Evolutionary conservation across 805 yeast genomes (phyloP).

Genomic region (Candida dajiaensis): DNA sequence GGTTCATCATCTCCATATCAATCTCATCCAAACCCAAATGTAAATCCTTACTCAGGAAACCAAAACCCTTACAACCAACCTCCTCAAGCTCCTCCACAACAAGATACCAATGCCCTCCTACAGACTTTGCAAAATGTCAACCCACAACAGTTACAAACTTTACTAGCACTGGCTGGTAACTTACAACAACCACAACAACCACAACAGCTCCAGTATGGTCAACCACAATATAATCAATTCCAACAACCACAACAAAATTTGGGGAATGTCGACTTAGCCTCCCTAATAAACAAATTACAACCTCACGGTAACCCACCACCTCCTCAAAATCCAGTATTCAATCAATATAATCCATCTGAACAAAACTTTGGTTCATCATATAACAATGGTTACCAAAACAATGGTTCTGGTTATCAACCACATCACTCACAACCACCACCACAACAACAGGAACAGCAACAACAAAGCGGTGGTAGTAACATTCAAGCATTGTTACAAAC

Average conservation of each 20-base stretch:
- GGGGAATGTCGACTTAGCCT: constrained; percentile 5
- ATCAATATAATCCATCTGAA: constrained; percentile 3
- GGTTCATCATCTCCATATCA: neutral
- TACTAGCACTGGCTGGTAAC: constrained; percentile 8
- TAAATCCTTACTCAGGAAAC: constrained; percentile 3
- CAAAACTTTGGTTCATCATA: constrained; percentile 6
- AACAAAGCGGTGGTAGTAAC: constrained; percentile 23
- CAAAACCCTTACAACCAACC: constrained; percentile 4
- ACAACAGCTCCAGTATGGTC: constrained; percentile 1
- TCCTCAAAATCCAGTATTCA: neutral
- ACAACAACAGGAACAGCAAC: constrained; percentile 13
- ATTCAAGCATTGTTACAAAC: constrained; percentile 34
- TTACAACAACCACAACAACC: constrained; percentile 7
- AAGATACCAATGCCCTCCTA: constrained; percentile 1
- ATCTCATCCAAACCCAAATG: neutral
- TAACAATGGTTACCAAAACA: constrained; percentile 8
- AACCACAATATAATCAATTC: constrained; percentile 4
- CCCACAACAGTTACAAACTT: constrained; percentile 10
- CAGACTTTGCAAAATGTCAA: constrained; percentile 9
- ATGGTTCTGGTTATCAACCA: constrained; percentile 6
- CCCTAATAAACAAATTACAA: constrained; percentile 8
- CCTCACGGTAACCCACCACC: neutral
- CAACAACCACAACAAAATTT: constrained; percentile 9
- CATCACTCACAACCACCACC: constrained; percentile 8
- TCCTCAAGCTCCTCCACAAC: neutral